Conservation (phyloP, 352 stramenopile species). For the Globisporangium carolinianum region DNA sequence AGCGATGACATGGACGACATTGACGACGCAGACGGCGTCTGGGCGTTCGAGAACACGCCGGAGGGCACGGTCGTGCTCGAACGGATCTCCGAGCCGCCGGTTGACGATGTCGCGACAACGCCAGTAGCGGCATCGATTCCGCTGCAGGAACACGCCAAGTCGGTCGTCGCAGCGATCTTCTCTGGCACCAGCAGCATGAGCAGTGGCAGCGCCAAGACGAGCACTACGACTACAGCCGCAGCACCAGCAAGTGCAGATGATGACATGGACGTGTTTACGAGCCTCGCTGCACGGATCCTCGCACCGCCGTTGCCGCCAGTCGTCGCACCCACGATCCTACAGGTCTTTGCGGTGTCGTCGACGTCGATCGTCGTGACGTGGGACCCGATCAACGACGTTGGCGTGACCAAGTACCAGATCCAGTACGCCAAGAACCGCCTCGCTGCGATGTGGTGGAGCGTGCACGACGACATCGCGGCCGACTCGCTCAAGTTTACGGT, state of each 20-base stretch:
- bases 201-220: constrained; percentile 2
- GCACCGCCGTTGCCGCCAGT: constrained; percentile 1
- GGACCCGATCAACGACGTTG: constrained; percentile 53
- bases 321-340: constrained; percentile 41
- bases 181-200: constrained; percentile 22
- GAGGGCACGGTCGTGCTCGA: constrained; percentile 56
- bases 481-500: constrained; percentile 55
- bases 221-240: not conserved
- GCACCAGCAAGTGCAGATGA: not conserved
- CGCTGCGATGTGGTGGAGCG: constrained; percentile 72
- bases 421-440: constrained; percentile 79
- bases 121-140: constrained; percentile 9
- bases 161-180: constrained; percentile 57
- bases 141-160: constrained; percentile 67
- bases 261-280: not conserved
- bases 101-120: constrained; percentile 15
- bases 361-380: constrained; percentile 70
- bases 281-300: constrained; percentile 6
- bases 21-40: constrained; percentile 32
- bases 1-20: not conserved
- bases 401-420: constrained; percentile 67
- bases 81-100: constrained; percentile 39
- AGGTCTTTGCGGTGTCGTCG: constrained; percentile 45
- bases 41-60: constrained; percentile 60
- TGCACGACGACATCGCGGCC: constrained; percentile 54